Conservation (phyloP, 768 basidiomycete species). For the Suillus luteus region DNA sequence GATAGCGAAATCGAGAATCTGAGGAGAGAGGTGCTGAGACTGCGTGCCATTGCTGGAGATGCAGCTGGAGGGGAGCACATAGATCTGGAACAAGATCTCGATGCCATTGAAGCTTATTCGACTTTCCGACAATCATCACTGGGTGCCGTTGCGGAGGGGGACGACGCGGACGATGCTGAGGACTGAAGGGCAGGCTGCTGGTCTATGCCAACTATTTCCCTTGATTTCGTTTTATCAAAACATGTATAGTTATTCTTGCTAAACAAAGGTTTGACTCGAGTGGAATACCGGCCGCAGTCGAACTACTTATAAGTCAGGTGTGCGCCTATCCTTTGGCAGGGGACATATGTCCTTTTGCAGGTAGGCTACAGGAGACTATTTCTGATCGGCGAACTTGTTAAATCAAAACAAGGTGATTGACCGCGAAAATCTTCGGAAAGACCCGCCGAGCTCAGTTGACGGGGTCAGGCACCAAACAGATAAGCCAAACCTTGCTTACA, state of each 20-base stretch:
- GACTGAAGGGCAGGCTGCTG: conserved; percentile 17
- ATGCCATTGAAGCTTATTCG: conserved; percentile 27
- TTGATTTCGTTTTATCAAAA: background rate
- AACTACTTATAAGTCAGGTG: background rate
- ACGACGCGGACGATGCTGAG: conserved; percentile 29
- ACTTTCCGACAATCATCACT: conserved; percentile 23
- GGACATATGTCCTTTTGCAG: background rate
- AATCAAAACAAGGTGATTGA: background rate
- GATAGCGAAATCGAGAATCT: conserved; percentile 76
- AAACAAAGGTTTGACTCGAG: too few relatives aligned
- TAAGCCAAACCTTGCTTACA: conserved; percentile 7
- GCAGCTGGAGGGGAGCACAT: conserved; percentile 26
- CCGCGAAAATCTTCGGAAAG: conserved; percentile 6
- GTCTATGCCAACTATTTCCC: background rate
- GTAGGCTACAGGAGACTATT: background rate
- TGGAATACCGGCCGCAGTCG: background rate
- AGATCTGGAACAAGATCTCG: conserved; percentile 34
- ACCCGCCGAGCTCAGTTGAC: background rate
- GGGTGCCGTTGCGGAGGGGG: conserved; percentile 35
- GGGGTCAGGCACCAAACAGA: background rate
- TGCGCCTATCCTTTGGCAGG: background rate
- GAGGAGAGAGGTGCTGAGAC: conserved; percentile 62
- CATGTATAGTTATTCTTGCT: conserved; percentile 4
- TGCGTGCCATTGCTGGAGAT: conserved; percentile 44
- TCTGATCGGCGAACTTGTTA: background rate